Base-by-base conservation (phyloP, 2,329 filamentous ascomycete species). In the Lomentospora prolificans region DNA sequence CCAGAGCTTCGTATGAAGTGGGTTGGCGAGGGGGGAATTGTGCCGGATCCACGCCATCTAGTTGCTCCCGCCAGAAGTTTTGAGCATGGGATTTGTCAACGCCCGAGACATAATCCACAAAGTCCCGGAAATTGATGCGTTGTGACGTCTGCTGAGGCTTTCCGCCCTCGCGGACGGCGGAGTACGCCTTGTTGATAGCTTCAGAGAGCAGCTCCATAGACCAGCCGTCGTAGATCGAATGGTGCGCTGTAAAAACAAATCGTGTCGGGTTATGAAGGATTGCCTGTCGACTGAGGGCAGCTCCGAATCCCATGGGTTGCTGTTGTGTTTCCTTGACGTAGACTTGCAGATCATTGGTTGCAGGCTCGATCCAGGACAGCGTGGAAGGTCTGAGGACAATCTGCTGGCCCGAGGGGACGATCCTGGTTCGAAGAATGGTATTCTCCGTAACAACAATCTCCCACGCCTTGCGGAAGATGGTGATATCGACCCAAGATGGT, bases 151-250 rank as follows among this genome's bases (percentile, higher is more conserved):
- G 30, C 30, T 6, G 30, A 33, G 30, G 12, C 30, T 33, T 6
- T 7, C 7, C 30, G 30, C 30, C 30, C 30, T 33, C 12, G 6
- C 30, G 6, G 7, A 33, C 30, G 12, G 30, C 6, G 7, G 7
- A 61, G 50, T 70, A 72, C 3, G 67, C 68, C 31, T 62, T 61
- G 56, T 72, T 71, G 36, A 75, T 65, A 52, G 66, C 65, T 17
- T 72, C 71, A 30, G 74, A 66, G 1, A 73, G 61, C 6, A 76
- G 62, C 3, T 70, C 69, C 69, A 75, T 71, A 0, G 71, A 74
- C 75, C 75, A 78, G n/a, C 76, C 76, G 55, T 80, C 77, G 55
- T 79, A 80, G 0, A 79, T 62, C 7, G 71, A 71, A 58, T 80
- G 77, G 44, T 64, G 63, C 12, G 63, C 58, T 7, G 57, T 58